Evolutionary conservation across 129 eudicot species (phyloP).

Genomic region (Dittrichia graveolens): DNA sequence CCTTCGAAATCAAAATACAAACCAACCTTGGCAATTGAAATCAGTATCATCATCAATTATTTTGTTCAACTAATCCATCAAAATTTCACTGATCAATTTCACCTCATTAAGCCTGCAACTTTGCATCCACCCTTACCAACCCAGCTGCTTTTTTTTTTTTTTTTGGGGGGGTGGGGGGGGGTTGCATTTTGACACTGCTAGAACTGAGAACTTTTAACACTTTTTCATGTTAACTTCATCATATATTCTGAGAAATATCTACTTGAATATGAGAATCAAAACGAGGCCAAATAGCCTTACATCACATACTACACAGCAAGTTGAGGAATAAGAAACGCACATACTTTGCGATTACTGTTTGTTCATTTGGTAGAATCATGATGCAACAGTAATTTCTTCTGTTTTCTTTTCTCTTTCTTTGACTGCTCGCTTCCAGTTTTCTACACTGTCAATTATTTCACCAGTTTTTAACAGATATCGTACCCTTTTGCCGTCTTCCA

Average conservation of each 20-base stretch:
- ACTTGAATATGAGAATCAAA: slow-evolving; percentile 26
- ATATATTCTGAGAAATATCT: neutral
- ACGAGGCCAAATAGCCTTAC: slow-evolving; percentile 27
- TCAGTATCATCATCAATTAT: too few relatives aligned
- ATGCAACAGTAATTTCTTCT: slow-evolving; percentile 53
- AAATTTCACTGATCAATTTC: too few relatives aligned
- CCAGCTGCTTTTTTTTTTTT: too few relatives aligned
- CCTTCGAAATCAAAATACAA: too few relatives aligned
- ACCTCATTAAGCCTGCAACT: too few relatives aligned
- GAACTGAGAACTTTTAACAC: too few relatives aligned
- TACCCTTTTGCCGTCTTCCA: slow-evolving; percentile 79
- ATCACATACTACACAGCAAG: slow-evolving; percentile 26
- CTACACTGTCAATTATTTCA: slow-evolving; percentile 88
- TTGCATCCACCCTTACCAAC: too few relatives aligned
- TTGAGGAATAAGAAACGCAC: slow-evolving; percentile 14
- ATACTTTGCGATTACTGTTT: slow-evolving; percentile 33
- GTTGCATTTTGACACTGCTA: too few relatives aligned
- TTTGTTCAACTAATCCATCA: too few relatives aligned
- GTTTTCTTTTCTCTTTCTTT: slow-evolving; percentile 60
- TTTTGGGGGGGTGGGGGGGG: too few relatives aligned
- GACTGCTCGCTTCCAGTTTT: slow-evolving; percentile 67
- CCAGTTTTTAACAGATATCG: slow-evolving; percentile 90
- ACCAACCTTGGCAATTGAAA: too few relatives aligned
- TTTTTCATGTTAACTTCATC: too few relatives aligned
- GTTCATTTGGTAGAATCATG: slow-evolving; percentile 5